Conservation (phyloP, 495 filamentous ascomycete genomes). For the Neurospora terricola region DNA sequence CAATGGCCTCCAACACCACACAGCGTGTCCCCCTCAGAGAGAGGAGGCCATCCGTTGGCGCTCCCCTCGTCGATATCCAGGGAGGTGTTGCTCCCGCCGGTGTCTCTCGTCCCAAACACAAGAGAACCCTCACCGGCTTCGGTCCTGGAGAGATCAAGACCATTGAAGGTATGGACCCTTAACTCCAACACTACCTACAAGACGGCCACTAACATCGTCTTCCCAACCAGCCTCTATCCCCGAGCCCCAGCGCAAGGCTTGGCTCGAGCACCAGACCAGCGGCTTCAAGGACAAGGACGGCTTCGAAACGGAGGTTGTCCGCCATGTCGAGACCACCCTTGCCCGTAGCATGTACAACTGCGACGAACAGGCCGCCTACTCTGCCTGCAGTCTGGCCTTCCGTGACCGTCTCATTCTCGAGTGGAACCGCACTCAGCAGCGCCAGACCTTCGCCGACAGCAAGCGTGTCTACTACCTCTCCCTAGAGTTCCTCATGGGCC, state of each 20-base stretch:
- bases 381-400: conserved; percentile 81
- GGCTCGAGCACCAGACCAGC: conserved; percentile 63
- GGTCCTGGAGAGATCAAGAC: conserved; percentile 83
- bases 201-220: conserved; percentile 8
- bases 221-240: conserved; percentile 55
- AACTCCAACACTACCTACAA: neutral
- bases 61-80: conserved; percentile 72
- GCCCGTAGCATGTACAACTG: conserved; percentile 97
- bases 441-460: conserved; percentile 78
- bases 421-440: conserved; percentile 97
- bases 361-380: conserved; percentile 89
- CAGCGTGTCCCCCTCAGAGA: conserved; percentile 27
- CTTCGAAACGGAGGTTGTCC: conserved; percentile 70
- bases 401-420: conserved; percentile 86
- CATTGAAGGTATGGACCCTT: conserved; percentile 57
- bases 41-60: conserved; percentile 66
- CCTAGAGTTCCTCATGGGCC: conserved; percentile 93
- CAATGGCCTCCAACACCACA: conserved; percentile 9
- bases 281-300: conserved; percentile 64
- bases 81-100: conserved; percentile 67
- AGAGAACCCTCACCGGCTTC: conserved; percentile 86
- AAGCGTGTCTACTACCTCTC: conserved; percentile 96
- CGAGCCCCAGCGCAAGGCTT: conserved; percentile 77
- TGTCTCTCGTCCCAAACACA: conserved; percentile 81
- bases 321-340: conserved; percentile 92